Conservation (phyloP, 768 basidiomycete species). For the Cantharellus anzutake region DNA sequence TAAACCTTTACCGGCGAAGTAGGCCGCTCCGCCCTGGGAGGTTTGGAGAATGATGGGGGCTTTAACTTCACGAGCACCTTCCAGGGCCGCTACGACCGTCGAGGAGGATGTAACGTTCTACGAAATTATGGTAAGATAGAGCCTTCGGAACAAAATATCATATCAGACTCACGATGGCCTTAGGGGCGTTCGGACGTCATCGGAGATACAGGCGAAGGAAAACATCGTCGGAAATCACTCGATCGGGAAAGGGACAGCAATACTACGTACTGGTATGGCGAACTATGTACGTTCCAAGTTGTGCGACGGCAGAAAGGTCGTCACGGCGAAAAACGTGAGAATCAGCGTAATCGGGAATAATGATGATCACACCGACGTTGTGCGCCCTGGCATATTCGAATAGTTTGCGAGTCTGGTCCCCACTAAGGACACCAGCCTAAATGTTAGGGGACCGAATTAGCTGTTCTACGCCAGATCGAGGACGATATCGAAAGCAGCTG, state of each 20-base stretch:
- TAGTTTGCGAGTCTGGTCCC: slow-evolving; percentile 85
- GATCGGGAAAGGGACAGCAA: neutral
- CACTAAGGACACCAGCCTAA: slow-evolving; percentile 87
- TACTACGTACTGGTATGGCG: slow-evolving; percentile 21
- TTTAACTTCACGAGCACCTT: slow-evolving; percentile 94
- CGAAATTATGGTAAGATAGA: neutral
- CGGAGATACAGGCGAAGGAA: neutral
- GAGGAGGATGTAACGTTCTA: slow-evolving; percentile 97
- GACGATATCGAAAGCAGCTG: too few species aligned
- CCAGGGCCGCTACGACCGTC: slow-evolving; percentile 80
- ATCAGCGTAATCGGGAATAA: neutral
- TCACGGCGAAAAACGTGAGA: slow-evolving; percentile 7
- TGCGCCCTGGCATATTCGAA: slow-evolving; percentile 86
- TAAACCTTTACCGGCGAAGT: slow-evolving; percentile 92
- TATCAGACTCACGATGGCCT: slow-evolving; percentile 19
- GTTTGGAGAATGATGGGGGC: slow-evolving; percentile 95
- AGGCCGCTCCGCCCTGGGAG: slow-evolving; percentile 92
- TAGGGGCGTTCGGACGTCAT: neutral
- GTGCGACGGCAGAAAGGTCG: neutral
- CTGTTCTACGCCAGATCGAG: too few species aligned
- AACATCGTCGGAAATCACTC: neutral
- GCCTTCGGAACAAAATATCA: slow-evolving; percentile 4
- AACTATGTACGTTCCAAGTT: slow-evolving; percentile 14
- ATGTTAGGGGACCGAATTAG: neutral
- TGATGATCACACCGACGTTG: slow-evolving; percentile 35